Evolutionary conservation across 805 yeast genomes (phyloP), one percentile per base, ranked within the genome.

Genomic region (Kluyveromyces siamensis): DNA sequence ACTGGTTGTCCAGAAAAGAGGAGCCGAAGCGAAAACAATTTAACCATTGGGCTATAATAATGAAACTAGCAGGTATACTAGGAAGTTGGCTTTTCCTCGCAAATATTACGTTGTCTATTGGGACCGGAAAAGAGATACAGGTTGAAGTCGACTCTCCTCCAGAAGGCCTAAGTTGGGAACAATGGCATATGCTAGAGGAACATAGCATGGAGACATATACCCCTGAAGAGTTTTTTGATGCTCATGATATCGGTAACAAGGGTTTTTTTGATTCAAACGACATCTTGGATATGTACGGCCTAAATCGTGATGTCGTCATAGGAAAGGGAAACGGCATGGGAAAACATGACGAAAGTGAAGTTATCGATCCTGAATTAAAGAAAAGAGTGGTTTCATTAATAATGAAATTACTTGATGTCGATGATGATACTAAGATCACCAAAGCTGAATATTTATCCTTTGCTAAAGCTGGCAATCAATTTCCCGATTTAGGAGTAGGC

Each of bases 251-350:
- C 47, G 69, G 78, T 57, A 69, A 72, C 60, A 72, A 77, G 62
- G 88, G 84, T 40, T 65, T 69, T 46, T 69, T 86, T 66, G 75
- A 74, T 50, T 63, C 64, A 1, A 54, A 66, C 18, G 98, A 91
- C 61, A 84, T 91, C 38, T 65, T 91, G 50, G 76, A 84, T 55
- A 70, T 88, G 55, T 91, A 91, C 61, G 99, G 99, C 2, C 67
- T 91, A 48, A 69, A 74, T 43, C 76, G 93, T 53, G 81, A 79
- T 3, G 79, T 75, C 50, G 79, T 84, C 25, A 83, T 88, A 14
- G 97, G 97, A 10, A 84, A 79, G 55, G 97, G 97, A 42, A 84
- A 87, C 50, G 97, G 97, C 6, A 78, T 84, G 81, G 96, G 96
- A 1, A 71, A 74, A 16, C 91, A 84, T 59, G 86, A 80, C 55